Evolutionary conservation across 2,329 filamentous ascomycete genomes (phyloP), one percentile per base, ranked within the genome.

Genomic region (Pyrenophora graminea): DNA sequence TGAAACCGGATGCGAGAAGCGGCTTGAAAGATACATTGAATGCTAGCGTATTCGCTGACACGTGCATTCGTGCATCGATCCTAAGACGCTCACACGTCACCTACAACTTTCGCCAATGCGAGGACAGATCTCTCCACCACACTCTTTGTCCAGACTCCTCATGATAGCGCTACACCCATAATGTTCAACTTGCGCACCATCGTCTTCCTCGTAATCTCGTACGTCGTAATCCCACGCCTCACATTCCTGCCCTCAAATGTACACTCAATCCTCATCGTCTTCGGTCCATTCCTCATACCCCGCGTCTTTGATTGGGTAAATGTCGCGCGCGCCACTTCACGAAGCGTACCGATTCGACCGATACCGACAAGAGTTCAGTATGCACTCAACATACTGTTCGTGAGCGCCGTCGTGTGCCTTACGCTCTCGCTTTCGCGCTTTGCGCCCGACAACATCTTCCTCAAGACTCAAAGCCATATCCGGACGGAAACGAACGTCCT

Each of bases 401-500:
- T 82, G 61, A 77, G 79, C 56, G 78, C 78, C 39, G 59, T 79
- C 38, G 55, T 81, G 51, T 82, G 80, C 60, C 72, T 89, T 44
- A 64, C 86, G 51, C 81, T 84, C 51, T 86, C 88, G 13, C 76
- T 93, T 0, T 86, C 90, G 0, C 58, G 76, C 51, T 86, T 91
- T 66, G 78, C 83, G 5, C 88, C 89, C 4, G 85, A 90, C 69
- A 97, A 97, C 75, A 78, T 97, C 72, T 96, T 97, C 79, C 68
- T 74, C 25, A 73, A 79, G 15, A 97, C 93, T 1, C 80, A 85
- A 49, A 94, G 90, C 43, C 89, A 92, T 30, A 84, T 97, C 15
- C 89, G 91, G 65, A 93, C 89, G 36, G 86, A 91, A n/a, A 87
- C 84, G 36, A 89, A 93, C 67, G 86, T 95, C 30, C 81, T 97